Evolutionary conservation across 768 basidiomycete genomes (phyloP).

Genomic region (Leucosporidium creatinivorum): DNA sequence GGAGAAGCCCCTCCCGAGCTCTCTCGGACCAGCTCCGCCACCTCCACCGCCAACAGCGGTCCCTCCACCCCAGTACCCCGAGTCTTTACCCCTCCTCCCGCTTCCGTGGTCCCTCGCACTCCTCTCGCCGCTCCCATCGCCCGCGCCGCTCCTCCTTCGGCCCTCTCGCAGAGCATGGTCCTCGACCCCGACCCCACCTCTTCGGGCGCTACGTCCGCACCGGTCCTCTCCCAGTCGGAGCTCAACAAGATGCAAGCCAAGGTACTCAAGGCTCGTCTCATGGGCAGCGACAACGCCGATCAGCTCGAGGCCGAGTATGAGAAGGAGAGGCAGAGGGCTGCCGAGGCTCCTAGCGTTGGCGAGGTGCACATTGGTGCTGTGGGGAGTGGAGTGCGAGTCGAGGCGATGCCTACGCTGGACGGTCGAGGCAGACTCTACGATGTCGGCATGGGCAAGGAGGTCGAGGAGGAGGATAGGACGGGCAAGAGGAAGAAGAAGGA

Average conservation of each 20-base stretch:
- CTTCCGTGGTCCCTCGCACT: constrained; percentile 7
- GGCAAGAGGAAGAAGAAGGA: constrained; percentile 70
- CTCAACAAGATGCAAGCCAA: constrained; percentile 89
- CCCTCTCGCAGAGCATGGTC: constrained; percentile 23
- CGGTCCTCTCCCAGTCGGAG: constrained; percentile 46
- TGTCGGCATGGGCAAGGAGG: constrained; percentile 58
- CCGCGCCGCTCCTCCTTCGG: constrained; percentile 2
- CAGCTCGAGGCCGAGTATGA: constrained; percentile 80
- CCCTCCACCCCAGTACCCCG: constrained; percentile 73
- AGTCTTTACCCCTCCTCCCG: constrained; percentile 67
- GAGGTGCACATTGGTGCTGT: constrained; percentile 18
- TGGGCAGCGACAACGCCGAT: constrained; percentile 67
- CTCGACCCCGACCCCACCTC: constrained; percentile 32
- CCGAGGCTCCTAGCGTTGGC: constrained; percentile 43
- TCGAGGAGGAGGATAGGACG: constrained; percentile 54
- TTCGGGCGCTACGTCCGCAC: constrained; percentile 49
- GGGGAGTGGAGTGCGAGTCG: constrained; percentile 47
- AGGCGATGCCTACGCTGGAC: constrained; percentile 84
- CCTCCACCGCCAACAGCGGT: constrained; percentile 9
- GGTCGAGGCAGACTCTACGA: constrained; percentile 79
- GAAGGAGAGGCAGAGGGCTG: constrained; percentile 46
- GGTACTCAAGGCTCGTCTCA: constrained; percentile 82
- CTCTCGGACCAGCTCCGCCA: constrained; percentile 16
- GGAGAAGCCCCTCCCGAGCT: constrained; percentile 46
- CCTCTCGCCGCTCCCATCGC: constrained; percentile 2